Percentiles rank a stretch among this genome's conserved stretches.
phyloP scores from a whole-genome alignment of 192 early-diverging fungal genomes.

The Backusella tarrabulga region DNA sequence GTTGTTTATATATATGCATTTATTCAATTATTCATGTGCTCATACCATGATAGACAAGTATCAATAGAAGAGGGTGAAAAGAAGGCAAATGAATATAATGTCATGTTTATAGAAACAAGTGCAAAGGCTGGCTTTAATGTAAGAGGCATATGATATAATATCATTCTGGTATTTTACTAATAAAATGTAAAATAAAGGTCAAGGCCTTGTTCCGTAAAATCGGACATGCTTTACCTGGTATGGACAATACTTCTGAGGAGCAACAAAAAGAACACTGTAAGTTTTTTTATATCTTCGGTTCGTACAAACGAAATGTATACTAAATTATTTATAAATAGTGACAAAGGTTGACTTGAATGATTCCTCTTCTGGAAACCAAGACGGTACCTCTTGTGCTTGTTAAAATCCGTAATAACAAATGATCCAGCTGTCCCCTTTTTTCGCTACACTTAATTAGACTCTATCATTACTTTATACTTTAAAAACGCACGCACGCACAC shows the following conservation, averaged over 20 bases:
- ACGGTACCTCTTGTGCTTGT: constrained; percentile 27
- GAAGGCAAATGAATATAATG: constrained; percentile 93
- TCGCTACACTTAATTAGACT: not conserved
- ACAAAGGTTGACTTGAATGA: constrained; percentile 37
- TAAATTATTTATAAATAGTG: constrained; percentile 9
- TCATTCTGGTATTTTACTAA: not conserved
- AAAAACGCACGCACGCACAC: too few species aligned
- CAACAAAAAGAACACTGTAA: constrained; percentile 32
- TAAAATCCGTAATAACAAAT: not conserved
- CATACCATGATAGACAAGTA: constrained; percentile 64
- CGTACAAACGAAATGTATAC: not conserved
- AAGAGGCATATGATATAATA: not conserved
- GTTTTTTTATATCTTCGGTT: not conserved
- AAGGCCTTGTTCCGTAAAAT: constrained; percentile 98
- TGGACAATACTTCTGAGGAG: constrained; percentile 69
- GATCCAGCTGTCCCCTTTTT: not conserved
- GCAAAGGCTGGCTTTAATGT: constrained; percentile 99
- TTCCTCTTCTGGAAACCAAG: constrained; percentile 15
- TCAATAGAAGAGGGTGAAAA: constrained; percentile 97
- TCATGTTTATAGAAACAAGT: constrained; percentile 99
- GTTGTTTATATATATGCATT: not conserved
- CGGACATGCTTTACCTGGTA: constrained; percentile 85
- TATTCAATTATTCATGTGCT: not conserved
- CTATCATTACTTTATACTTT: not conserved
- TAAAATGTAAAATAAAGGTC: constrained; percentile 51